A percentile compares a stretch with the other conserved stretches of the same genome.
These are phyloP conservation scores for Kuraishia hungarica DNA, from an alignment of 805 yeast genomes.

Conservation along the genomic window DNA sequence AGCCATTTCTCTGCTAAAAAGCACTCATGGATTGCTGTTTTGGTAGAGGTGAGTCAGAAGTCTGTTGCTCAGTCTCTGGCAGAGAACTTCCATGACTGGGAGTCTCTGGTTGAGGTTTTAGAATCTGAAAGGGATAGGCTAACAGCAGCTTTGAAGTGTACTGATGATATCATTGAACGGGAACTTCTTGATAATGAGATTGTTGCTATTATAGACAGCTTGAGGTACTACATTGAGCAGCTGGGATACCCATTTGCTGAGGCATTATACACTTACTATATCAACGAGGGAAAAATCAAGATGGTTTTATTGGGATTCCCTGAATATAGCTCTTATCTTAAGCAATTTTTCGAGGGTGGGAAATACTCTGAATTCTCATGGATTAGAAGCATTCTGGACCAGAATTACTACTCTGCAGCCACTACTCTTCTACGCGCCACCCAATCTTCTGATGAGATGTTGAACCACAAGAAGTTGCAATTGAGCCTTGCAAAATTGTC, in stretches of 20 bases:
- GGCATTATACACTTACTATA: conserved; percentile 50
- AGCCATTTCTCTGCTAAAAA: conserved; percentile 13
- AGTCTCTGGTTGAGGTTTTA: conserved; percentile 48
- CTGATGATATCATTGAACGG: conserved; percentile 6
- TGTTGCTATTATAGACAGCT: conserved; percentile 14
- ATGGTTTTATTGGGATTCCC: conserved; percentile 50
- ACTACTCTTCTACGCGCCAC: conserved; percentile 29
- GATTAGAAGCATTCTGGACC: conserved; percentile 55
- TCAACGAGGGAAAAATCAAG: conserved; percentile 41
- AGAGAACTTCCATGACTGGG: conserved; percentile 57
- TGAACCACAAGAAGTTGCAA: conserved; percentile 42
- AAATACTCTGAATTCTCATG: conserved; percentile 53
- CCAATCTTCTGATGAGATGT: conserved; percentile 27
- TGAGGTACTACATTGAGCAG: conserved; percentile 44
- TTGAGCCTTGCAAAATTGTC: conserved; percentile 68
- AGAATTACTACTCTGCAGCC: conserved; percentile 43
- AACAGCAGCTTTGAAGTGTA: background rate
- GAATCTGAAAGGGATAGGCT: conserved; percentile 29
- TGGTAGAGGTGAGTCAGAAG: conserved; percentile 41
- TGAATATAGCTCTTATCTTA: conserved; percentile 38
- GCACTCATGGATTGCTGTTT: conserved; percentile 48
- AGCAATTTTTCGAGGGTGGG: conserved; percentile 39
- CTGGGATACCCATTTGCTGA: conserved; percentile 66
- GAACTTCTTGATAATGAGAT: conserved; percentile 23
- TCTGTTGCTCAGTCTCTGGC: conserved; percentile 52